Evolutionary conservation across 2,329 filamentous ascomycete genomes (phyloP).

Genomic region (Aspergillus ochraceoroseus): DNA sequence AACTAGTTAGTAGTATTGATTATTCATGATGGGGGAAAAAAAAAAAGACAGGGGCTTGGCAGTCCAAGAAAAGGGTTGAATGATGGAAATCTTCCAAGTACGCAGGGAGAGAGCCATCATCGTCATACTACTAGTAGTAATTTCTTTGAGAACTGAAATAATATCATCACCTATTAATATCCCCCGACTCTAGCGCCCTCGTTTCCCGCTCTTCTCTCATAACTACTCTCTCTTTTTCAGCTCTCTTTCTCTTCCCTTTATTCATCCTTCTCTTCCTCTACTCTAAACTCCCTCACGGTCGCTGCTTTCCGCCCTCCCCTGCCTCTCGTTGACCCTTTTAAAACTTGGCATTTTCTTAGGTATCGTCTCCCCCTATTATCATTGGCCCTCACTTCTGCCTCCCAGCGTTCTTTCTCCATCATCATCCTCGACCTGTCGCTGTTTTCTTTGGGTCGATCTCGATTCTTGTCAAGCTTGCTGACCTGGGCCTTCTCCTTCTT

Average conservation of each 20-base stretch:
- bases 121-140: conserved; percentile 3
- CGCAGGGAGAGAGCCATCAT: background rate
- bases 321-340: background rate
- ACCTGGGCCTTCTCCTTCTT: background rate
- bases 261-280: background rate
- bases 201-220: background rate
- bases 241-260: background rate
- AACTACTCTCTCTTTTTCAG: conserved; percentile 3
- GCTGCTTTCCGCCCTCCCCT: conserved; percentile 5
- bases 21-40: too few relatives aligned
- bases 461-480: background rate
- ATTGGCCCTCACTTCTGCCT: conserved; percentile 16
- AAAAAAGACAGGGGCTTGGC: too few relatives aligned
- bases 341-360: conserved; percentile 26
- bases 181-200: background rate
- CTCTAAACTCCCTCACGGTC: background rate
- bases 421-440: conserved; percentile 4
- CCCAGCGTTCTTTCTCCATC: conserved; percentile 2
- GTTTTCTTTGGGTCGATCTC: conserved; percentile 6
- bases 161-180: too few relatives aligned
- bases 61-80: too few relatives aligned
- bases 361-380: conserved; percentile 13
- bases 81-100: too few relatives aligned
- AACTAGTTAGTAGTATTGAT: too few relatives aligned
- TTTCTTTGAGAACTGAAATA: too few relatives aligned